A percentile compares a stretch with the other conserved stretches of the same genome.
These are phyloP conservation scores for Babesia bovis DNA, from an alignment of 169 alveolate species.

Conservation along the genomic window DNA sequence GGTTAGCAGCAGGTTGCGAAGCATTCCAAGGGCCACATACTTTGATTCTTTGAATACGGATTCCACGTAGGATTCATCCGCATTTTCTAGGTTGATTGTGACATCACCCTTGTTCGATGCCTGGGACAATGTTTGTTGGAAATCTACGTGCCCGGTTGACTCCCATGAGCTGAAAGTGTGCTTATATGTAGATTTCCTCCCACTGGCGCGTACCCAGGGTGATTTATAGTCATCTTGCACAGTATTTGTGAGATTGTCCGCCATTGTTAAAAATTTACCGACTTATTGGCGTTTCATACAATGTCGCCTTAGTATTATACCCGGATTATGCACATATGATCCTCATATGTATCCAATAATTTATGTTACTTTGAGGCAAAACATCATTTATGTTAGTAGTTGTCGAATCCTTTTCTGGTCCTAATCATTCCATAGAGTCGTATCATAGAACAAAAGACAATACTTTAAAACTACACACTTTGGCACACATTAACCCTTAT, in stretches of 20 bases:
- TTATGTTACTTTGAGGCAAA: too few relatives aligned
- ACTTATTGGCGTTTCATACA: too few relatives aligned
- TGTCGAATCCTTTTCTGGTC: too few relatives aligned
- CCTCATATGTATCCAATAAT: too few relatives aligned
- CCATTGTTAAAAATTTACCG: background rate
- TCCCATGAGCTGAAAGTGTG: background rate
- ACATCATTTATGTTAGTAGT: too few relatives aligned
- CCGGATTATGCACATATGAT: too few relatives aligned
- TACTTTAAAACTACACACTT: too few relatives aligned
- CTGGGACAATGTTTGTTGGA: background rate
- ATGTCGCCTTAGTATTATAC: too few relatives aligned
- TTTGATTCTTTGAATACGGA: slow-evolving; percentile 8
- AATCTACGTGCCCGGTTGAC: background rate
- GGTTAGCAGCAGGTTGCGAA: background rate
- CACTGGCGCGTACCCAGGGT: background rate
- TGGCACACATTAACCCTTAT: too few relatives aligned
- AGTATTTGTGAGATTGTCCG: background rate
- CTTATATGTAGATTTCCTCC: background rate
- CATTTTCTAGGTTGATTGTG: background rate
- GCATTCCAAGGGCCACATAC: background rate
- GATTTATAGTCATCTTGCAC: background rate
- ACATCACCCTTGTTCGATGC: slow-evolving; percentile 1
- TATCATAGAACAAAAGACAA: too few relatives aligned
- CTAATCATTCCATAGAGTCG: too few relatives aligned
- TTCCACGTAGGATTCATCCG: slow-evolving; percentile 9